Conservation (phyloP, 345 rosid genomes). For the Erysimum cheiranthoides region DNA sequence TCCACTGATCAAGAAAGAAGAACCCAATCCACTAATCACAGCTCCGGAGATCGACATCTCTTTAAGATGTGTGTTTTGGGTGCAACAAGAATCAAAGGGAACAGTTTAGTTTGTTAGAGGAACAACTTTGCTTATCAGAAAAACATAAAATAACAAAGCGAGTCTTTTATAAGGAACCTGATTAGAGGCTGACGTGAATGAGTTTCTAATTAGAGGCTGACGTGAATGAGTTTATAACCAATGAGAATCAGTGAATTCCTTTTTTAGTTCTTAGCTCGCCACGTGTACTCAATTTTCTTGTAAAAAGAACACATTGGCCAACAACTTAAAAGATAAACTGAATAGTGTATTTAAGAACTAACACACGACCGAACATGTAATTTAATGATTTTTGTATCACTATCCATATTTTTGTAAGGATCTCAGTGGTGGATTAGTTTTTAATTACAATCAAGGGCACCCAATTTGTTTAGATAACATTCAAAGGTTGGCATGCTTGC, state of each 20-base stretch:
- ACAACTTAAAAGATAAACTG: background rate
- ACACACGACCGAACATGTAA: no score
- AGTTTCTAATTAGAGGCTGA: conserved; percentile 18
- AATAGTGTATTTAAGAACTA: no score
- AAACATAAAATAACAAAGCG: background rate
- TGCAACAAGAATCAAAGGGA: background rate
- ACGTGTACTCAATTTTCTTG: background rate
- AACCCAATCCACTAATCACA: conserved; percentile 33
- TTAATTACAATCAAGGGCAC: background rate
- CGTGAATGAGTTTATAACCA: conserved; percentile 22
- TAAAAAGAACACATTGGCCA: background rate
- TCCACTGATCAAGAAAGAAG: conserved; percentile 25
- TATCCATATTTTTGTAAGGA: background rate
- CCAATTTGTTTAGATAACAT: background rate
- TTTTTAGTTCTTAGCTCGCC: background rate
- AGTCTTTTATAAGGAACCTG: conserved; percentile 14
- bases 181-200: conserved; percentile 21
- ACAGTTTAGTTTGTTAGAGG: conserved; percentile 5
- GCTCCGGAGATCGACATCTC: conserved; percentile 38
- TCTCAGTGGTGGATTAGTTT: background rate
- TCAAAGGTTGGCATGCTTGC: background rate
- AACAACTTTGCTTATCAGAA: background rate
- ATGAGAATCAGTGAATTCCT: background rate
- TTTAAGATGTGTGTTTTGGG: background rate
- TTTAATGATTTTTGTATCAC: no score